These are phyloP conservation scores for Hypocrella siamensis DNA, from an alignment of 2,329 filamentous ascomycete species.

Conservation along the genomic window DNA sequence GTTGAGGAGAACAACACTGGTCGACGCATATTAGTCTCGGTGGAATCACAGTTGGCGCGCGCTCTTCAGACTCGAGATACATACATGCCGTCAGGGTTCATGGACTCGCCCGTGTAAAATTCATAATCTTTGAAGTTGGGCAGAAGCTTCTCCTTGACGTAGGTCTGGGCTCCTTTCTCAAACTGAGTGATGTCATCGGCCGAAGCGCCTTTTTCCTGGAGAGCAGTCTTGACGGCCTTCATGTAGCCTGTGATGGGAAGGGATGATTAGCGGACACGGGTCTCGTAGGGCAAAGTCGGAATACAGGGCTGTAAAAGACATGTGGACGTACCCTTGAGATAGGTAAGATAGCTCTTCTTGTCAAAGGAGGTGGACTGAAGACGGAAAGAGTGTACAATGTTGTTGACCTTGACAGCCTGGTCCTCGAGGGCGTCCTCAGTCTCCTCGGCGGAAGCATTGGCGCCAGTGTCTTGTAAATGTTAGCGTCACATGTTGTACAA, in stretches of 20 bases:
- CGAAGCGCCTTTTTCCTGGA: constrained; percentile 46
- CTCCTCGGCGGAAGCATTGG: constrained; percentile 93
- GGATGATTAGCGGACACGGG: too few species aligned
- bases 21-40: constrained; percentile 2
- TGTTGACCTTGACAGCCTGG: constrained; percentile 60
- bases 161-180: constrained; percentile 57
- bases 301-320: too few species aligned
- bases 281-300: too few species aligned
- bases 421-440: constrained; percentile 68
- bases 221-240: constrained; percentile 64
- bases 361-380: constrained; percentile 63
- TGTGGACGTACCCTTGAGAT: constrained; percentile 79
- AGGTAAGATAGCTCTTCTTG: constrained; percentile 72
- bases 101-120: constrained; percentile 81
- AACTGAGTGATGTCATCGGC: constrained; percentile 61
- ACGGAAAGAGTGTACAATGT: constrained; percentile 87
- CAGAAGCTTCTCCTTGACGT: constrained; percentile 69
- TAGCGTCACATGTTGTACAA: not conserved
- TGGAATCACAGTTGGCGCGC: not conserved
- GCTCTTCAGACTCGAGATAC: constrained; percentile 17
- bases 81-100: constrained; percentile 89
- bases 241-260: constrained; percentile 52
- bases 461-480: constrained; percentile 54
- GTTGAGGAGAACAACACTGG: constrained; percentile 78
- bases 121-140: constrained; percentile 92